Base-by-base conservation (phyloP, 2,329 filamentous ascomycete species). In the Chaetomium globosum region DNA sequence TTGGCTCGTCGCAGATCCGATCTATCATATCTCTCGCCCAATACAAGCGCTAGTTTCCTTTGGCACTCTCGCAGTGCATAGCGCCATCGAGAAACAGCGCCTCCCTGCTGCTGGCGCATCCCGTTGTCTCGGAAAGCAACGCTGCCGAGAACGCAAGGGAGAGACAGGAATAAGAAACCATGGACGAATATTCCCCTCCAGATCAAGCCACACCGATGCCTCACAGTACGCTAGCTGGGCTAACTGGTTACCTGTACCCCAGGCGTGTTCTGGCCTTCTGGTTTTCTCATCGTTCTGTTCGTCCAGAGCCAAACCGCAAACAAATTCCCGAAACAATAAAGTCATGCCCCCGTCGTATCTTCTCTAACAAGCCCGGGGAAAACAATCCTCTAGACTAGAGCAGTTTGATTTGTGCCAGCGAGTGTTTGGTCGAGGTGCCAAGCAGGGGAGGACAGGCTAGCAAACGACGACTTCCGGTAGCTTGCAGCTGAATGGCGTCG, bases 401-500 rank as follows among this genome's bases (percentile, higher is more conserved):
- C n/a, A 23, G 7, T 21, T 48, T 48, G 46, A n/a, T 48, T 48
- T n/a, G 46, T 23, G n/a, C 10, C 10, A 12, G 19, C 33, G 23
- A 5, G 23, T 57, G 54, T 46, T 57, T 57, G 54, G 21, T 39
- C 39, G 3, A 28, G 33, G 31, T 9, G 33, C 54, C 54, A 57
- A 57, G 54, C 31, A 57, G 33, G 28, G 33, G 28, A 19, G 2
- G 8, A 31, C 19, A 19, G n/a, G 53, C 31, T 56, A 10, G 28
- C 54, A 43, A 39, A 53, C 28, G 51, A 49, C 28, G 3, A 9
- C 26, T 7, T 33, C 28, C 56, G 56, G 43, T n/a, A 59, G 30
- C 56, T 51, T 31, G 43, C 56, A 59, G 56, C 28, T 23, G n/a
- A 13, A 26, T 33, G 28, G 56, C 56, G 39, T 21, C n/a, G 26